phyloP scores from a whole-genome alignment of 805 yeast species.

The Ogataea ganodermae region DNA sequence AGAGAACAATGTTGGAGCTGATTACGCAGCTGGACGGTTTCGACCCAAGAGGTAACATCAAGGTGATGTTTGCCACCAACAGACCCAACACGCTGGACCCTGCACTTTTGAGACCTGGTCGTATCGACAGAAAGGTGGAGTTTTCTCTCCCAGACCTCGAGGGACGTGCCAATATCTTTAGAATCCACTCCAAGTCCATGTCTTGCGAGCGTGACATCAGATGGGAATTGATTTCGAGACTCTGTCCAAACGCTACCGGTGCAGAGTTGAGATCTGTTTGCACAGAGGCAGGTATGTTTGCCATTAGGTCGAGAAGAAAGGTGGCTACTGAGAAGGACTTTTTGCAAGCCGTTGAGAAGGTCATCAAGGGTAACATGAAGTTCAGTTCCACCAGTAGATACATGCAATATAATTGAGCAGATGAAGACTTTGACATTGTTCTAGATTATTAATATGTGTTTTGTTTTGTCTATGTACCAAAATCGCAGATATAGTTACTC shows the following conservation, averaged over 20 bases:
- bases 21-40: constrained; percentile 98
- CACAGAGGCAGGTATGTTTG: constrained; percentile 99
- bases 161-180: constrained; percentile 96
- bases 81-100: constrained; percentile 98
- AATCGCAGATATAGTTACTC: constrained; percentile 37
- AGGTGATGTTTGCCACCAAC: constrained; percentile 99
- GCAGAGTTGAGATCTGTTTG: constrained; percentile 98
- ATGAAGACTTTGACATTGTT: constrained; percentile 1
- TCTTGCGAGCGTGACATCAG: constrained; percentile 95
- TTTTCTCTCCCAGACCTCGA: constrained; percentile 95
- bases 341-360: constrained; percentile 96
- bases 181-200: constrained; percentile 97
- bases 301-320: constrained; percentile 96
- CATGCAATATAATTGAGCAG: constrained; percentile 87
- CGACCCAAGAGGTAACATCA: constrained; percentile 97
- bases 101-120: constrained; percentile 95
- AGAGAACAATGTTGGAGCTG: constrained; percentile 97
- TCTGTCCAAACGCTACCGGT: constrained; percentile 98
- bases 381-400: constrained; percentile 96
- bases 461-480: neutral
- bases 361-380: constrained; percentile 96
- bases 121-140: constrained; percentile 98
- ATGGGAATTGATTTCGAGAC: constrained; percentile 96
- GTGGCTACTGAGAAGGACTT: constrained; percentile 98
- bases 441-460: neutral